These are phyloP conservation scores for Dorcoceras hygrometricum DNA, from an alignment of 257 asterid genomes.

Conservation along the genomic window DNA sequence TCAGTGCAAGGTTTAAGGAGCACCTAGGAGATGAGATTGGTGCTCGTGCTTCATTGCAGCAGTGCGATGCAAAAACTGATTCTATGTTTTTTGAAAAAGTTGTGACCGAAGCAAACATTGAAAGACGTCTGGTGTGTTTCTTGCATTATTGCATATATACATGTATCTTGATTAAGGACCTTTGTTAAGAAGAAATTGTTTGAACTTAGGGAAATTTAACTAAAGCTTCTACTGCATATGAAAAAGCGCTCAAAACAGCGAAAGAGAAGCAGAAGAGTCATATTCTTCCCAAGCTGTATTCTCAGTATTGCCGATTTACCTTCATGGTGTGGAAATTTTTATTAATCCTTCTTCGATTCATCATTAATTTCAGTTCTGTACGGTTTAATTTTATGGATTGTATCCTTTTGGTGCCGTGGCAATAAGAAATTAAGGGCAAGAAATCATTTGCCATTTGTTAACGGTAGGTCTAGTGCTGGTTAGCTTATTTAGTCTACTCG, in stretches of 20 bases:
- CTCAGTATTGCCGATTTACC: constrained; percentile 53
- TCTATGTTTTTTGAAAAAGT: constrained; percentile 48
- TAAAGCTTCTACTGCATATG: constrained; percentile 62
- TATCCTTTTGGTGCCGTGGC: constrained; percentile 4
- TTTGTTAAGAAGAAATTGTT: constrained; percentile 21
- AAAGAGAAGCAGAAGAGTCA: constrained; percentile 50
- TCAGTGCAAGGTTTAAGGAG: constrained; percentile 81
- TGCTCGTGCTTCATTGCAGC: constrained; percentile 62
- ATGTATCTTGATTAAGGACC: constrained; percentile 19
- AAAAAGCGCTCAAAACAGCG: constrained; percentile 59
- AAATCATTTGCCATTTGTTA: neutral
- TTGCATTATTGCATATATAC: constrained; percentile 26
- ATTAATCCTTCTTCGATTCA: constrained; percentile 10
- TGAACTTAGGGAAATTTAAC: constrained; percentile 66
- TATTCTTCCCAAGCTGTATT: constrained; percentile 58
- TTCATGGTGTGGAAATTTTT: constrained; percentile 50
- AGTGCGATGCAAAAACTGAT: constrained; percentile 42
- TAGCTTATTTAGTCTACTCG: neutral
- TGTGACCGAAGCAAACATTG: constrained; percentile 68
- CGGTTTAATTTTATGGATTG: neutral
- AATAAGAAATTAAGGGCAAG: constrained; percentile 8
- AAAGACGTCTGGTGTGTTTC: constrained; percentile 72
- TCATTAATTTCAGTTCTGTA: neutral
- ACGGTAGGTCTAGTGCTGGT: neutral
- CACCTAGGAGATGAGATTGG: constrained; percentile 62